These are phyloP conservation scores for Flaveria brownii DNA, from an alignment of 129 eudicot species.

Conservation along the genomic window DNA sequence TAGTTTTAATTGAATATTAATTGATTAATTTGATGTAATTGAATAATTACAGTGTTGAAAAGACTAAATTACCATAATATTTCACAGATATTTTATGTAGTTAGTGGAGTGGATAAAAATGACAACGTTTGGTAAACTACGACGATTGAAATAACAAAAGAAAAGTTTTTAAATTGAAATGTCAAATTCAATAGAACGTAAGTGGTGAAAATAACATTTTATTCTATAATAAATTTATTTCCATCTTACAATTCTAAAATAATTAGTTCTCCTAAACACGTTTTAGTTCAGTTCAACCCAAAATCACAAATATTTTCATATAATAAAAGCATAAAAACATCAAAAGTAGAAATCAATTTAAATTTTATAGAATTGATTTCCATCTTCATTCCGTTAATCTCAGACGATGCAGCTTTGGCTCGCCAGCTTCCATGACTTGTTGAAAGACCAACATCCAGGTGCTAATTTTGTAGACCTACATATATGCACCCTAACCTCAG, in stretches of 20 bases:
- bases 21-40: too few species aligned
- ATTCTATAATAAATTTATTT: too few species aligned
- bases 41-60: too few species aligned
- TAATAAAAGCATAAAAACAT: not conserved
- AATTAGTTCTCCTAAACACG: not conserved
- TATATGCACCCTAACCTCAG: not conserved
- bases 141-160: too few species aligned
- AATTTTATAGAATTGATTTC: not conserved
- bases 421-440: conserved; percentile 24
- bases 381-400: not conserved
- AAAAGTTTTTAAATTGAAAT: too few species aligned
- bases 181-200: too few species aligned
- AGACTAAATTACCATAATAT: too few species aligned
- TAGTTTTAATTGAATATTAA: too few species aligned
- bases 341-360: not conserved
- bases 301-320: not conserved
- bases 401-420: conserved; percentile 27
- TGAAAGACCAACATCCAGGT: conserved; percentile 34
- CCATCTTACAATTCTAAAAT: not conserved
- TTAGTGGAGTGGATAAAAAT: too few species aligned
- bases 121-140: too few species aligned
- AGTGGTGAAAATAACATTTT: too few species aligned
- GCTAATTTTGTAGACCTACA: conserved; percentile 22
- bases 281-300: not conserved
- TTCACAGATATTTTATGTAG: too few species aligned